Evolutionary conservation across 2,329 filamentous ascomycete genomes (phyloP), one percentile per base, ranked within the genome.

Genomic region (Pyricularia grisea): DNA sequence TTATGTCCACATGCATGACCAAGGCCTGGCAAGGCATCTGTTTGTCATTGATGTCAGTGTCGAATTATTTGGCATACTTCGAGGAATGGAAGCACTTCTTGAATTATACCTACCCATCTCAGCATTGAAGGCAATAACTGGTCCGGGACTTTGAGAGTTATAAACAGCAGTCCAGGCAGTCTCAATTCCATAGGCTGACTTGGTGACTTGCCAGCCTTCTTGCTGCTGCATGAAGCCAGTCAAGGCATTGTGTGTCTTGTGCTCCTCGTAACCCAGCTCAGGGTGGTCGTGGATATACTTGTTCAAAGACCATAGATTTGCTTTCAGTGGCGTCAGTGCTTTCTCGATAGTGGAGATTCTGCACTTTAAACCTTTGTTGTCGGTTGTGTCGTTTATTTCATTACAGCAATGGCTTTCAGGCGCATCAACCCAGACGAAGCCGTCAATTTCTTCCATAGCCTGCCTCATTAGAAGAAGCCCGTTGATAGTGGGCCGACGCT

Each of bases 1-100:
- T 86, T 86, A 75, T 86, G 84, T 4, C 85, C 84, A 69, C 84
- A 87, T 9, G 83, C 83, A 72, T 86, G 84, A 50, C 83, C 83
- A 9, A 85, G 78, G 1, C 78, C 80, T 1, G 83, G 81, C 3
- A 86, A 77, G 3, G 83, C 82, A 72, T 86, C 82, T 82, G 33
- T n/a, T 33, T 28, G 67, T 76, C 36, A 75, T 71, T 76, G 36
- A 75, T 71, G 20, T 67, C 36, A 67, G 42, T n/a, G 23, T n/a
- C 11, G 20, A 9, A n/a, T 55, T 20, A 3, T n/a, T 55, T n/a
- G 11, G 6, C 20, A 55, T n/a, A 10, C 4, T 23, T 12, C 9
- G 3, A 50, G 6, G 6, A 27, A 10, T 4, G 20, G 17, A 25
- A 30, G 61, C 60, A 64, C 27, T 1, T 28, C 14, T 23, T 30